phyloP scores from a whole-genome alignment of 225 moss, liverwort and hornwort species.

The Physcomitrellopsis africana region DNA sequence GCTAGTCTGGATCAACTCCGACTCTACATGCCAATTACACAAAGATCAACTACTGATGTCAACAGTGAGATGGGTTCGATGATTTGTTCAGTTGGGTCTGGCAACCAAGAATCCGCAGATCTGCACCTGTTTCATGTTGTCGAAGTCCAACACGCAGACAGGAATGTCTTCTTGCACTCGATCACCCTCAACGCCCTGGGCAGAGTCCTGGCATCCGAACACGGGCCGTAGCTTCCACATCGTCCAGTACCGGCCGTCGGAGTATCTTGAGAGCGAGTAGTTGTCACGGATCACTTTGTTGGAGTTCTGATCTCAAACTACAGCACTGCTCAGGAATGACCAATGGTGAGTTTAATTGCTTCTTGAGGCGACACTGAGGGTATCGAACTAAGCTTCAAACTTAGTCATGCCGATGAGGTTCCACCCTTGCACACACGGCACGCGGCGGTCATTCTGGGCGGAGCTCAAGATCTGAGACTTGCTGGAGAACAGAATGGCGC shows the following conservation, averaged over 20 bases:
- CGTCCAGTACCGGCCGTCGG: slow-evolving; percentile 38
- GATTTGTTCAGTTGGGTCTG: slow-evolving; percentile 23
- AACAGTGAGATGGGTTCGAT: too few species aligned
- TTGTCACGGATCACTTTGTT: not conserved
- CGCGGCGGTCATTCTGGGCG: slow-evolving; percentile 34
- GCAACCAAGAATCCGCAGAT: slow-evolving; percentile 54
- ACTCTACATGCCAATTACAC: too few species aligned
- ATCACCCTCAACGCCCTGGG: slow-evolving; percentile 56
- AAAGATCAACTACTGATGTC: too few species aligned
- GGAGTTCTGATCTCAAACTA: not conserved
- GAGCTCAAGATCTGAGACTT: slow-evolving; percentile 13
- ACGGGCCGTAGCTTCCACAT: slow-evolving; percentile 40
- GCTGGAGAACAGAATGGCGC: slow-evolving; percentile 20
- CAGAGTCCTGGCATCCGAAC: slow-evolving; percentile 45
- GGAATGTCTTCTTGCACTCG: slow-evolving; percentile 48
- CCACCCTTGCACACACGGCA: slow-evolving; percentile 49
- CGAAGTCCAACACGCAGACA: slow-evolving; percentile 62
- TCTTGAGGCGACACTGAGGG: not conserved
- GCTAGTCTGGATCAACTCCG: too few species aligned
- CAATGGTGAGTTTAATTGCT: not conserved
- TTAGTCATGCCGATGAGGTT: slow-evolving; percentile 21
- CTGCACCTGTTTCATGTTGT: slow-evolving; percentile 69
- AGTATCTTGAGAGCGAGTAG: slow-evolving; percentile 44
- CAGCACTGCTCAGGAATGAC: not conserved
- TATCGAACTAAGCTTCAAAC: slow-evolving; percentile 56